Conservation (phyloP, 1,139 yeast species). For the Saccharomycopsis hybrid region DNA sequence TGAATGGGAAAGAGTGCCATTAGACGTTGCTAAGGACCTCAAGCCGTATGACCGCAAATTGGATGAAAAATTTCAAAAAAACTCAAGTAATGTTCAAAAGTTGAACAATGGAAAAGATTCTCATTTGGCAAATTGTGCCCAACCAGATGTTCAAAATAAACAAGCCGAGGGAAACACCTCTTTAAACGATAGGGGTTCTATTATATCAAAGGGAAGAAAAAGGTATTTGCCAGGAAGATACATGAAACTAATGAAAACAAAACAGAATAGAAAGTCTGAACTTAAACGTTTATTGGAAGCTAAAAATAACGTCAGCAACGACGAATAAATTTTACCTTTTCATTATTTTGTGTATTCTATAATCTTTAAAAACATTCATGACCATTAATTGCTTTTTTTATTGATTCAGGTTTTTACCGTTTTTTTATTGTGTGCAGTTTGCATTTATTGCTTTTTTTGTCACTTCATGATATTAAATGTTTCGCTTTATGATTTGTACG, state of each 20-base stretch:
- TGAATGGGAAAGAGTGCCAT: constrained; percentile 31
- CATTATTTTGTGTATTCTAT: too few species aligned
- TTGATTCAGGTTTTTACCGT: too few species aligned
- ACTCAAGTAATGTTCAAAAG: background rate
- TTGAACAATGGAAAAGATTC: too few species aligned
- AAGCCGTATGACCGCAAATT: constrained; percentile 22
- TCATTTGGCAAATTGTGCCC: too few species aligned
- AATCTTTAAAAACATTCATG: too few species aligned
- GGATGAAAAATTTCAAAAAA: background rate
- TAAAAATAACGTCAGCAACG: background rate
- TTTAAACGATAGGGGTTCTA: background rate
- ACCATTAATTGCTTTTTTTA: too few species aligned
- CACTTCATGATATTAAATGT: too few species aligned
- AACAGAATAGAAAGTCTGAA: constrained; percentile 14
- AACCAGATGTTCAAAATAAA: background rate
- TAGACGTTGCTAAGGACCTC: constrained; percentile 24
- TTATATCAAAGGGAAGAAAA: constrained; percentile 11
- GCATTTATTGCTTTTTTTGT: too few species aligned
- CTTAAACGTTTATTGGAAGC: constrained; percentile 14
- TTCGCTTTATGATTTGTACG: too few species aligned
- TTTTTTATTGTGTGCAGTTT: too few species aligned
- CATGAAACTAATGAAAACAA: constrained; percentile 5
- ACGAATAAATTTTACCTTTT: too few species aligned
- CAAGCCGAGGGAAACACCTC: background rate
- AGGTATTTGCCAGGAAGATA: constrained; percentile 10